Evolutionary conservation across 1,284 basidiomycete species (phyloP), one percentile per base, ranked within the genome.

Genomic region (Chondrostereum purpureum): DNA sequence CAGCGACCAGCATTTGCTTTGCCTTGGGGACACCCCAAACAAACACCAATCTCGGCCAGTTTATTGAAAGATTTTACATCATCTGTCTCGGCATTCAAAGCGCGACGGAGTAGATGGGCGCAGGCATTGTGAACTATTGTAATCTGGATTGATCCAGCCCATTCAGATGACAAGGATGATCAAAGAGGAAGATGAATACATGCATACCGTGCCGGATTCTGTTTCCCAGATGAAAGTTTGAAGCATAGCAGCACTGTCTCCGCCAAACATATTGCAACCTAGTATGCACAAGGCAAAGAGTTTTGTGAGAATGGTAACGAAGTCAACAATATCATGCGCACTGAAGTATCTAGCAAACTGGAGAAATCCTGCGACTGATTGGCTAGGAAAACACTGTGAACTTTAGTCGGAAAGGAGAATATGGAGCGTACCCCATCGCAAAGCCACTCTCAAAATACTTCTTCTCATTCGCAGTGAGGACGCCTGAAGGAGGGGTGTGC

Each of bases 401-500:
- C n/a, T n/a, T 8, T 31, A 31, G 27, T 31, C 27, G n/a, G 27
- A 31, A 8, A 31, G 27, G n/a, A n/a, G 27, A 31, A n/a, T 8
- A 31, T 8, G 27, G n/a, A 8, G n/a, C 27, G 27, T 8, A 31
- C 27, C 27, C 27, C 8, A 31, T 31, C 8, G 27, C 27, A n/a
- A 8, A 31, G 27, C 27, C 27, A n/a, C 27, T n/a, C 27, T 31
- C 8, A 31, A 31, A 31, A 31, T 31, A 31, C n/a, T n/a, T 31
- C 8, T 31, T 8, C 27, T 31, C 27, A n/a, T 31, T 31, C 8
- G 27, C 27, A n/a, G 27, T 8, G 27, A 31, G 8, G 8, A 31
- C n/a, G n/a, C 27, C 27, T 31, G 8, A 8, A n/a, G 27, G 27
- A 31, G 27, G 27, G 27, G 27, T 10, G 79, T 80, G 45, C 78